Base-by-base conservation (phyloP, 140 eudicot genomes). In the Erigeron philadelphicus region DNA sequence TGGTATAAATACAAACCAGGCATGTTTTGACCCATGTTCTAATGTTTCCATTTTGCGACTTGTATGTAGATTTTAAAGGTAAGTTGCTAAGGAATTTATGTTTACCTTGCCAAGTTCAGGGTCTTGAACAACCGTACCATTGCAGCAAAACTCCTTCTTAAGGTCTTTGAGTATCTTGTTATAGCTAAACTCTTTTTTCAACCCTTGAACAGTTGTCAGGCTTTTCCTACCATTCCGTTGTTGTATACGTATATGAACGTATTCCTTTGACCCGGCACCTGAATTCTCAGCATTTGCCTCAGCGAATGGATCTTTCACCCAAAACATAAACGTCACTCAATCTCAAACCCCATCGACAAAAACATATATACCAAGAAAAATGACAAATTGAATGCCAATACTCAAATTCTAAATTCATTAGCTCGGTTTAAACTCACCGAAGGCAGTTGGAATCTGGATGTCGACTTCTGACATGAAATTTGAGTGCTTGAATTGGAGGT, bases 271-370 rank as follows among this genome's bases (percentile, higher is more conserved):
- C 71, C 93, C 93, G 4, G 88, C 93, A 70, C 85, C 73, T 3
- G 89, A 86, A 79, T 83, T 76, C 88, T 86, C 92, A 83, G 88
- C 92, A 80, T 86, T 83, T 81, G 92, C 92, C 81, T 86, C 93
- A 66, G 89, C 87, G 78, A 86, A 83, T 71, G 93, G 93, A 79
- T 86, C 93, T 86, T 68, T 59, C 16, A 15, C 9, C 4, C 44
- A 2, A 10, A 43, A 16, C 15, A 35, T 19, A 43, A 21, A 53
- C 25, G 42, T 66, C 4, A 31, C 21, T 19, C 3, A 21, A 19
- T 31, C 3, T 43, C 6, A 44, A 43, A n/a, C 13, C 16, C 10
- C 15, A 48, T 16, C 25, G 53, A 40, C n/a, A 2, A n/a, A 42
- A 4, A 43, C 19, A 72, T 10, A 23, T 5, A 48, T 10, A 8